Conservation (phyloP, 1,139 yeast genomes). For the Candida glucosophila region DNA sequence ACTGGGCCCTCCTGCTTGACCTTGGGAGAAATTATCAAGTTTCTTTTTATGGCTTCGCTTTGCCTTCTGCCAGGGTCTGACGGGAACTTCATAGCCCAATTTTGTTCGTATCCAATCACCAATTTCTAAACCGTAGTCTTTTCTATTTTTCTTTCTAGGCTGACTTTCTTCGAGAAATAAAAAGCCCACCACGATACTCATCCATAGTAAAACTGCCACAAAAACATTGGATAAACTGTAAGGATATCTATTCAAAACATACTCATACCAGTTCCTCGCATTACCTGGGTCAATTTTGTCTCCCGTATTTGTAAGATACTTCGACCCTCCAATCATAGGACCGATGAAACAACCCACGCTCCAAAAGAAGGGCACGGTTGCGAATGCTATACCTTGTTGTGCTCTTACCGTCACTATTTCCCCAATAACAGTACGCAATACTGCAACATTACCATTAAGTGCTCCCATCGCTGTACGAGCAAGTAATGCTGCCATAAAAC, state of each 20-base stretch:
- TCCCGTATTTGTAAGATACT: conserved; percentile 17
- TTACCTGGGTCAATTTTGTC: conserved; percentile 1
- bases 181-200: conserved; percentile 32
- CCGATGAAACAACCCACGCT: conserved; percentile 37
- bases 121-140: conserved; percentile 44
- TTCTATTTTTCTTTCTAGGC: conserved; percentile 26
- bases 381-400: conserved; percentile 31
- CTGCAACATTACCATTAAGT: conserved; percentile 30
- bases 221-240: conserved; percentile 55
- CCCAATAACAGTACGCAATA: conserved; percentile 29
- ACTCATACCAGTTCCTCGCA: conserved; percentile 10
- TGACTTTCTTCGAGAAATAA: conserved; percentile 60
- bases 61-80: conserved; percentile 25
- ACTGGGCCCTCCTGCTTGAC: neutral
- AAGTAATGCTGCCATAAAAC: conserved; percentile 23
- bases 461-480: conserved; percentile 27
- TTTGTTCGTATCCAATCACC: conserved; percentile 37
- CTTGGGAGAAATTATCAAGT: neutral
- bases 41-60: neutral
- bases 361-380: conserved; percentile 26
- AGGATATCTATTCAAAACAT: conserved; percentile 37
- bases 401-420: conserved; percentile 27
- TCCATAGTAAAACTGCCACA: conserved; percentile 34
- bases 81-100: conserved; percentile 23
- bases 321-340: conserved; percentile 49